A percentile compares a stretch with the other conserved stretches of the same genome.
Evolutionary conservation across 257 asterid species (phyloP).

Genomic region (Echium plantagineum): DNA sequence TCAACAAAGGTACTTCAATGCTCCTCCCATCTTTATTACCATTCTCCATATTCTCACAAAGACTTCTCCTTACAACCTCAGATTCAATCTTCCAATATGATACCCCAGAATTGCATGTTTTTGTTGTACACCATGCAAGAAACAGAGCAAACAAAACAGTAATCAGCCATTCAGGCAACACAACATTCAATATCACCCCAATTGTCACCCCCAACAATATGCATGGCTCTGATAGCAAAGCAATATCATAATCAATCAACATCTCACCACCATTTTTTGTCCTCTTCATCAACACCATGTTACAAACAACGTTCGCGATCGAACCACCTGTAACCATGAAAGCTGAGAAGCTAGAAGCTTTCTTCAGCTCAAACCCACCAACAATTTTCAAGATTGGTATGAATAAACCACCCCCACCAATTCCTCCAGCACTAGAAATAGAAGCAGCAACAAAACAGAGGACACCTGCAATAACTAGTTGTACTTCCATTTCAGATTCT

Average conservation of each 20-base stretch:
- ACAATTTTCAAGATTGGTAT: constrained; percentile 54
- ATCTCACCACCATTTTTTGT: constrained; percentile 14
- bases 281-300: constrained; percentile 12
- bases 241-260: constrained; percentile 60
- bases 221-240: constrained; percentile 70
- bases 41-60: constrained; percentile 15
- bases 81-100: constrained; percentile 50
- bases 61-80: constrained; percentile 17
- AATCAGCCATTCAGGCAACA: constrained; percentile 76
- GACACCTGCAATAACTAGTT: constrained; percentile 26
- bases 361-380: constrained; percentile 59
- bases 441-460: constrained; percentile 54
- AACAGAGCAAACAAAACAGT: constrained; percentile 46
- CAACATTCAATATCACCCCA: constrained; percentile 58
- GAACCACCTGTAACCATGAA: constrained; percentile 85
- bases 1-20: constrained; percentile 25
- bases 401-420: constrained; percentile 81
- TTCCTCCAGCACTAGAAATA: constrained; percentile 77
- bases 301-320: constrained; percentile 44
- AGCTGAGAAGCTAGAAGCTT: constrained; percentile 57
- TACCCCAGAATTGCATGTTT: constrained; percentile 55
- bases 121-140: constrained; percentile 56
- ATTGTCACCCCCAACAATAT: constrained; percentile 72
- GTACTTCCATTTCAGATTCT: constrained; percentile 8
- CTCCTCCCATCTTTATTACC: constrained; percentile 7